Evolutionary conservation across 2,329 filamentous ascomycete genomes (phyloP).

Genomic region (Emergomyces africanus): DNA sequence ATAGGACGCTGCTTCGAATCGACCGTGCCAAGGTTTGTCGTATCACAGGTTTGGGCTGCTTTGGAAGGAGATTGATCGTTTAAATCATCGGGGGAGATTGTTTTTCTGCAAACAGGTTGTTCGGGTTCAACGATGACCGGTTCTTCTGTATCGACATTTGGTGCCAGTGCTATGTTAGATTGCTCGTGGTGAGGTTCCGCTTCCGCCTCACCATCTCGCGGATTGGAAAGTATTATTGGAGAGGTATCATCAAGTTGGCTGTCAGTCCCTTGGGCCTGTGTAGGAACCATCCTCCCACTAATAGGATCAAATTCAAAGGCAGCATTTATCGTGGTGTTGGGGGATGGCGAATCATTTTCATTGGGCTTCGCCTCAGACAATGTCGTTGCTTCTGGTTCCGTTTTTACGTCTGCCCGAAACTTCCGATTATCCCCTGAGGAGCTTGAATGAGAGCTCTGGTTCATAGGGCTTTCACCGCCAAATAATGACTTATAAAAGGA

Average conservation of each 20-base stretch:
- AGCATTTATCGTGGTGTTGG: slow-evolving; percentile 1
- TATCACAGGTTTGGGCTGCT: background rate
- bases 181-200: background rate
- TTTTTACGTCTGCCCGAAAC: background rate
- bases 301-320: slow-evolving; percentile 31
- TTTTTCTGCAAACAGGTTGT: background rate
- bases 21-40: background rate
- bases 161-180: background rate
- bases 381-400: background rate
- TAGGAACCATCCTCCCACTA: slow-evolving; percentile 27
- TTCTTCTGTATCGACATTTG: background rate
- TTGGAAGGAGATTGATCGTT: background rate
- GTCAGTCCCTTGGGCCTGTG: background rate
- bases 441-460: background rate
- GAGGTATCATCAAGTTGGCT: background rate
- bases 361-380: slow-evolving; percentile 4
- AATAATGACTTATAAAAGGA: slow-evolving; percentile 21
- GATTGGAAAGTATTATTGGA: background rate
- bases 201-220: background rate
- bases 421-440: background rate
- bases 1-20: background rate
- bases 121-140: background rate
- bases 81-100: background rate
- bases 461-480: slow-evolving; percentile 6
- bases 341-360: background rate